phyloP scores from a whole-genome alignment of 805 yeast species.

The Yarrowia yakushimensis region DNA sequence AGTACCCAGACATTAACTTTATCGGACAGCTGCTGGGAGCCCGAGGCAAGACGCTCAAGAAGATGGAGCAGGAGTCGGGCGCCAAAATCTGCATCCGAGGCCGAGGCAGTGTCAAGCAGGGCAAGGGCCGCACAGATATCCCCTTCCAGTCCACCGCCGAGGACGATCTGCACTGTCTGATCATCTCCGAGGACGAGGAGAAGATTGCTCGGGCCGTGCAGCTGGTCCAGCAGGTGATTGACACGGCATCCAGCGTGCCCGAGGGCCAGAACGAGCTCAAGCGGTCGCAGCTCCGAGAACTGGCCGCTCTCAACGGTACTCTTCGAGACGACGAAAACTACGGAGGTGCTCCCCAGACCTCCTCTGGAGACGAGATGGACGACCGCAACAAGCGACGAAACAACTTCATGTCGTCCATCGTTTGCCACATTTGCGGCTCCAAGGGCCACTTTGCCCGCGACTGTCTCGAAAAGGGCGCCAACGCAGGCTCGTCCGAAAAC shows the following conservation, averaged over 20 bases:
- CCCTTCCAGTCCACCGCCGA: conserved; percentile 53
- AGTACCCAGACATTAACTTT: conserved; percentile 88
- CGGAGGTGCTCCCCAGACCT: conserved; percentile 63
- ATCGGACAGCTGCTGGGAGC: conserved; percentile 92
- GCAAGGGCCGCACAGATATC: conserved; percentile 54
- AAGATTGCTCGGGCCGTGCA: conserved; percentile 71
- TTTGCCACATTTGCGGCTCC: conserved; percentile 76
- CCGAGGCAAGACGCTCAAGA: conserved; percentile 83
- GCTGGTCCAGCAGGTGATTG: conserved; percentile 69
- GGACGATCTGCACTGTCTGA: conserved; percentile 85
- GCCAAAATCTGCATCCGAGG: conserved; percentile 92
- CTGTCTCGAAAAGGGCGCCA: conserved; percentile 48
- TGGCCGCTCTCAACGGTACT: conserved; percentile 94
- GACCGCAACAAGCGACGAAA: conserved; percentile 48
- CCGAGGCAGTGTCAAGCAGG: conserved; percentile 92
- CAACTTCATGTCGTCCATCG: conserved; percentile 51
- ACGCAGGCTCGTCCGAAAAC: conserved; percentile 22
- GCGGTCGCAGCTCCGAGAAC: conserved; percentile 82
- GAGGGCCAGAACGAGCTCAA: conserved; percentile 91
- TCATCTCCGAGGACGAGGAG: conserved; percentile 77
- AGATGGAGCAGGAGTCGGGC: conserved; percentile 78
- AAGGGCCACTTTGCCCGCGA: conserved; percentile 87
- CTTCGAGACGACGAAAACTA: conserved; percentile 72
- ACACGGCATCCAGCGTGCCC: conserved; percentile 82
- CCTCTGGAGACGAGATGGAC: conserved; percentile 43